Evolutionary conservation across 2,329 filamentous ascomycete species (phyloP).

Genomic region (Cercospora janseana): DNA sequence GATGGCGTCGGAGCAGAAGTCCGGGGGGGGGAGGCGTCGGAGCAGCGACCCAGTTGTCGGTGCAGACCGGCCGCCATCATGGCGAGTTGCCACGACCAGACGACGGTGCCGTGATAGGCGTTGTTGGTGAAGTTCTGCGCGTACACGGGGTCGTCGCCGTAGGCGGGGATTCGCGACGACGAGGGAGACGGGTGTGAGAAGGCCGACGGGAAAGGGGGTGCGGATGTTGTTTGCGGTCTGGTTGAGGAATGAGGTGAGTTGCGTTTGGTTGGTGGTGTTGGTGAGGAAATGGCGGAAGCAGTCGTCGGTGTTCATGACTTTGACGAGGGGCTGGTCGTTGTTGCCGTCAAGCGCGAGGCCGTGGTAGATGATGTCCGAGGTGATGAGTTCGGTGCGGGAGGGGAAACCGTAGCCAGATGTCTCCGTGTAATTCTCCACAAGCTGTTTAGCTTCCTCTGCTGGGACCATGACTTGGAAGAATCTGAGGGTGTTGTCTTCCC

Average conservation of each 20-base stretch:
- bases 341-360: constrained; percentile 57
- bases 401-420: constrained; percentile 43
- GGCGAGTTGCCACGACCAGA: constrained; percentile 64
- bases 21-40: constrained; percentile 35
- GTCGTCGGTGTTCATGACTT: constrained; percentile 63
- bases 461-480: constrained; percentile 56
- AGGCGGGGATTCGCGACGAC: constrained; percentile 63
- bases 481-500: constrained; percentile 59
- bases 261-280: constrained; percentile 55
- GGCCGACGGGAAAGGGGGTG: constrained; percentile 57
- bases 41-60: constrained; percentile 56
- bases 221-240: constrained; percentile 58
- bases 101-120: constrained; percentile 63
- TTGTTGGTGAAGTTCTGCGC: constrained; percentile 55
- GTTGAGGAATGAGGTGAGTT: constrained; percentile 58
- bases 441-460: constrained; percentile 44
- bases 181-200: constrained; percentile 57
- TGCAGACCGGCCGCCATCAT: constrained; percentile 64
- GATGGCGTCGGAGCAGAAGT: constrained; percentile 51
- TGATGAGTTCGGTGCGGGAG: constrained; percentile 44
- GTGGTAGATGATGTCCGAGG: constrained; percentile 53
- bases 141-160: constrained; percentile 49
- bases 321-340: constrained; percentile 50
- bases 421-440: constrained; percentile 52
- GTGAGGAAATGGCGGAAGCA: constrained; percentile 61